Evolutionary conservation across 352 stramenopile genomes (phyloP).

Genomic region (Phytophthora citricola): DNA sequence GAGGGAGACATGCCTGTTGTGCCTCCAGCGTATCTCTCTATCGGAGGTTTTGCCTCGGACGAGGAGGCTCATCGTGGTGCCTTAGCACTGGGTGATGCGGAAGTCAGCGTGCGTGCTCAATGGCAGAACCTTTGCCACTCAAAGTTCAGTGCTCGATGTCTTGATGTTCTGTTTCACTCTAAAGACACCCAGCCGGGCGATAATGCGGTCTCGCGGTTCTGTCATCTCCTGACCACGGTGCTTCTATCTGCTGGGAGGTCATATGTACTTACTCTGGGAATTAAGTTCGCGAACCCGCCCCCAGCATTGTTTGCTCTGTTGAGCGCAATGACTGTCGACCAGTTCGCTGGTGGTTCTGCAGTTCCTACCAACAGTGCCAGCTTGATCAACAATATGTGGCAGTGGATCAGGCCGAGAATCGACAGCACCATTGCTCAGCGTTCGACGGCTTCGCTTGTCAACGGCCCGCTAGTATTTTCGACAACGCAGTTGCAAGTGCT

Average conservation of each 20-base stretch:
- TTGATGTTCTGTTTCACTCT: conserved; percentile 38
- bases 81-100: conserved; percentile 14
- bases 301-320: conserved; percentile 56
- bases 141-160: conserved; percentile 43
- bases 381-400: conserved; percentile 49
- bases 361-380: conserved; percentile 9
- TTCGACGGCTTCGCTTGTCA: conserved; percentile 9
- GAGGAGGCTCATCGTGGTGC: conserved; percentile 25
- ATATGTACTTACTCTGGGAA: conserved; percentile 54
- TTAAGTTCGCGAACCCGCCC: conserved; percentile 55
- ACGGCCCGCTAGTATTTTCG: conserved; percentile 25
- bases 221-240: conserved; percentile 46
- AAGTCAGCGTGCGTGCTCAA: conserved; percentile 39
- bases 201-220: conserved; percentile 40
- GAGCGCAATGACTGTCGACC: conserved; percentile 54
- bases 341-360: conserved; percentile 6
- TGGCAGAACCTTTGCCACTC: conserved; percentile 56
- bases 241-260: conserved; percentile 48
- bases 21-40: conserved; percentile 17
- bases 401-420: conserved; percentile 31
- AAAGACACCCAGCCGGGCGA: conserved; percentile 8
- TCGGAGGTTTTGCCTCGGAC: conserved; percentile 8
- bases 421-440: conserved; percentile 18
- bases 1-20: conserved; percentile 16
- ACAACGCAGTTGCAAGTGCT: conserved; percentile 46